A percentile compares a stretch with the other conserved stretches of the same genome.
phyloP scores from a whole-genome alignment of 2,329 filamentous ascomycete genomes.

The Rosellinia necatrix region DNA sequence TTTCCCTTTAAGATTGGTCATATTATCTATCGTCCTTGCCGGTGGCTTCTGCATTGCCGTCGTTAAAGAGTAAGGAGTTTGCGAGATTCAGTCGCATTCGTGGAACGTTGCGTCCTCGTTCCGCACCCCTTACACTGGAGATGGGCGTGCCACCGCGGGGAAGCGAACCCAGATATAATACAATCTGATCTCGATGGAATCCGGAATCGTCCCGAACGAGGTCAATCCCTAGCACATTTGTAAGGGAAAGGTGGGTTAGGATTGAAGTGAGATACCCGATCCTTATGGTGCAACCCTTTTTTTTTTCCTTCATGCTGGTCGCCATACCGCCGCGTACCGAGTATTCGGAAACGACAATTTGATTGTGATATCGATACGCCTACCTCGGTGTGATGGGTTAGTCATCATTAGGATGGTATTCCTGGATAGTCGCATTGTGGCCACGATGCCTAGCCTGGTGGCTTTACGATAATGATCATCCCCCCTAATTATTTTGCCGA shows the following conservation, averaged over 20 bases:
- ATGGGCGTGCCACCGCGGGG: not conserved
- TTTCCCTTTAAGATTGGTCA: not conserved
- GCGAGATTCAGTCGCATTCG: conserved; percentile 9
- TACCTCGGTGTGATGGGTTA: conserved; percentile 1
- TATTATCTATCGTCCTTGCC: not conserved
- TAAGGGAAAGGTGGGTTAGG: not conserved
- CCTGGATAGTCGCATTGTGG: conserved; percentile 10
- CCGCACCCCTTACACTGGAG: not conserved
- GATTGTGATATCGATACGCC: not conserved
- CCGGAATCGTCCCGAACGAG: not conserved
- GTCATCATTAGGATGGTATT: not conserved
- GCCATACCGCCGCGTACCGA: conserved; percentile 15
- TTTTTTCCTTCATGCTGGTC: not conserved
- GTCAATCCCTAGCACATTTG: not conserved
- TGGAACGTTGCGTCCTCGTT: conserved; percentile 5
- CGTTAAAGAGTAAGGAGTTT: conserved; percentile 10
- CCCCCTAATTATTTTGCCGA: not conserved
- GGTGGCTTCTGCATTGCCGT: conserved; percentile 13
- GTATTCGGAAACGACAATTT: conserved; percentile 10
- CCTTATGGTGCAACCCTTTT: not conserved
- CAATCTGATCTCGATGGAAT: not conserved
- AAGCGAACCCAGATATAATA: not conserved
- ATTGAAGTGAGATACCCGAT: not conserved
- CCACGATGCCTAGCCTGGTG: conserved; percentile 1
- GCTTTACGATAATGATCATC: not conserved